Evolutionary conservation across 202 grass and related monocot species (phyloP), one percentile per base, ranked within the genome.

Genomic region (Hordeum pubiflorum): DNA sequence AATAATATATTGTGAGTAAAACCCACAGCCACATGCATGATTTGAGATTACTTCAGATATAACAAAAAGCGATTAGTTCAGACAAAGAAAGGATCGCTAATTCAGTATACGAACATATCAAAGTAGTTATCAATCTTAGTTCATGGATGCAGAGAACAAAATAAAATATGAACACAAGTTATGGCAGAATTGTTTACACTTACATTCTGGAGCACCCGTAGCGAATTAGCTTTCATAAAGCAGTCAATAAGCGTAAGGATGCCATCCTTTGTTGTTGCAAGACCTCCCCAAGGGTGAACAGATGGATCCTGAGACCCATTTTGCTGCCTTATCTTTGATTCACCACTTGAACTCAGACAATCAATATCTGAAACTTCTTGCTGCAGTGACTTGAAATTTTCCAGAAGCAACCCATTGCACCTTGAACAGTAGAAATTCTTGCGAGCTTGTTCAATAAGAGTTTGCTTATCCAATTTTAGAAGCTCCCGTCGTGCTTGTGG

Each of bases 401-500:
- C 92, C 71, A 98, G 75, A 75, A 98, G 92, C 63, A 98, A 62
- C 8, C 96, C 96, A 69, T 93, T 95, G 80, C 96, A 98, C 70
- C 96, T 89, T 80, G 96, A 98, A 69, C 90, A 98, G 66, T 98
- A 95, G 38, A 93, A 93, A 84, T 95, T 98, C 83, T 89, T 98
- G 54, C 92, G 83, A 80, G 87, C 90, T 91, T 98, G 96, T 68
- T 98, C 96, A 55, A 95, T 91, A 36, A 95, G 87, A 34, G 92
- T 86, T 72, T 95, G 92, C 72, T 98, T 98, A 89, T 98, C 96
- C 69, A 98, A 82, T 81, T 88, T 90, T 58, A 98, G 87, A 62
- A 98, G 84, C 60, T 90, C 86, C 64, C 86, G 80, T 29, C 96
- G 83, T 58, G 90, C 86, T 80, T 91, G 88, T 76, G 78, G 66